Evolutionary conservation across 257 asterid species (phyloP), one percentile per base, ranked within the genome.

Genomic region (Gentiana straminea): DNA sequence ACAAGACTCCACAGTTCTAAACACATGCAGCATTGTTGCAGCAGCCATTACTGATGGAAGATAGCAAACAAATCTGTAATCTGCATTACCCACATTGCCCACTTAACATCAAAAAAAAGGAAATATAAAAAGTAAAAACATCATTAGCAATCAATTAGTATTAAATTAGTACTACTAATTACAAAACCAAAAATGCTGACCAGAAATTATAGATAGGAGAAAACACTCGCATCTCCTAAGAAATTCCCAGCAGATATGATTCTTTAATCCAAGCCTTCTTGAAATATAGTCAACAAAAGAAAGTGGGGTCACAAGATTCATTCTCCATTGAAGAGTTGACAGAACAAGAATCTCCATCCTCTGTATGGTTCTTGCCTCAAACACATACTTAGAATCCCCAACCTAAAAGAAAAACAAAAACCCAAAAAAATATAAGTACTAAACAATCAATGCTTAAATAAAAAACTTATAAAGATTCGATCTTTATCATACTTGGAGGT

Each of bases 11-110:
- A 80, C 54, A 48, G 78, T 77, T 73, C 67, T 74, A 32, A 86
- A 61, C 39, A 81, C 90, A 57, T 77, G 77, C 78, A 79, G 69
- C 86, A 90, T 80, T 73, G 76, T 78, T 24, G 96, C 94, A 52
- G 91, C 80, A 48, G 97, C 94, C 80, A 86, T 53, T 54, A 84
- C 83, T 62, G 97, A 90, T 33, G 96, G 94, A 60, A 66, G 76
- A 70, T 61, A 79, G 33, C 68, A 41, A 76, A 68, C 75, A 66
- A 82, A 80, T 79, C 96, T 75, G 65, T 75, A 73, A 57, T 90
- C 97, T 90, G 84, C 49, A 62, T 49, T 13, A 33, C 51, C 33
- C 45, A 51, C 58, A 64, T 24, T 12, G 13, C 12, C 49, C 51
- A 57, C 46, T 55, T 55, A 33, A 4, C 7, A 13, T 37, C 2